These are phyloP conservation scores for Eutrema yunnanense DNA, from an alignment of 345 rosid species.

Conservation along the genomic window DNA sequence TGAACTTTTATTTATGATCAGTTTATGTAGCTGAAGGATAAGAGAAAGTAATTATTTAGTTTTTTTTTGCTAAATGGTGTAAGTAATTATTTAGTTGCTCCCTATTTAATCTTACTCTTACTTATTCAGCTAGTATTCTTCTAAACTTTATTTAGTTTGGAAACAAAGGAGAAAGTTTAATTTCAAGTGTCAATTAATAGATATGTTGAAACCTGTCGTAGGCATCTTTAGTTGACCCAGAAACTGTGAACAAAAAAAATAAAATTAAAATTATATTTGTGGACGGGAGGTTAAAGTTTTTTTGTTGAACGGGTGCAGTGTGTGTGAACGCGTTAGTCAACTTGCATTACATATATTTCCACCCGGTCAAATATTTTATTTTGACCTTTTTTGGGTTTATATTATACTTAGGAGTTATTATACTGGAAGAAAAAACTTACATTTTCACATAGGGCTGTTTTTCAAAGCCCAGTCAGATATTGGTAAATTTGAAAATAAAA, in stretches of 20 bases:
- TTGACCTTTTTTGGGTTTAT: background rate
- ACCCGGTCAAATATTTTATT: background rate
- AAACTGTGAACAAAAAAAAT: background rate
- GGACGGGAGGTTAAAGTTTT: background rate
- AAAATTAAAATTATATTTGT: background rate
- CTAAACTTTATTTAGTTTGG: background rate
- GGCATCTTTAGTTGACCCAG: conserved; percentile 18
- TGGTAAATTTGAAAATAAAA: background rate
- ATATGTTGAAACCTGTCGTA: background rate
- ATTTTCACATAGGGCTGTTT: background rate
- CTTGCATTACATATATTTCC: background rate
- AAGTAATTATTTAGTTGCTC: background rate
- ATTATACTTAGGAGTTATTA: background rate
- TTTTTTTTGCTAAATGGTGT: no score
- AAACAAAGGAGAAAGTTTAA: background rate
- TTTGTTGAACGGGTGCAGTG: background rate
- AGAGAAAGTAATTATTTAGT: no score
- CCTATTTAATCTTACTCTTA: background rate
- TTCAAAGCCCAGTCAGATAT: background rate
- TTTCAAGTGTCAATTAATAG: background rate
- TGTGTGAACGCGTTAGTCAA: conserved; percentile 9
- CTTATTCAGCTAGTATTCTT: background rate
- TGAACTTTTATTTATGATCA: background rate
- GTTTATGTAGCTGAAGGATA: background rate
- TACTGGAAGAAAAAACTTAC: background rate